A percentile compares a stretch with the other conserved stretches of the same genome.
Evolutionary conservation across 352 stramenopile species (phyloP).

Genomic region (Globisporangium cylindrosporum): DNA sequence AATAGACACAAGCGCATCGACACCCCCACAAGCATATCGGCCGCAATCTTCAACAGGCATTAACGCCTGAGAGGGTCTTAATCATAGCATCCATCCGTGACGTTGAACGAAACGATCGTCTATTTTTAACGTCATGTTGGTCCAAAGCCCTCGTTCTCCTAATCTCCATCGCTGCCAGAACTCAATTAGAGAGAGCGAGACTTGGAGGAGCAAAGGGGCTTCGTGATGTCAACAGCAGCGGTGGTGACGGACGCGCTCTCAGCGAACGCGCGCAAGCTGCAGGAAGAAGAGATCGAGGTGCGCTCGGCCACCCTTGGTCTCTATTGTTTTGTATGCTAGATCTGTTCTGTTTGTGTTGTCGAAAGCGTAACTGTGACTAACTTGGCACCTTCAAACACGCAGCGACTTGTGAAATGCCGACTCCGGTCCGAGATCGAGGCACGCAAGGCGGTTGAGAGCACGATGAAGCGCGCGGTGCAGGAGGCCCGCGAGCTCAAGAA

Average conservation of each 20-base stretch:
- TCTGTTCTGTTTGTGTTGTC: neutral
- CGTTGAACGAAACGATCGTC: neutral
- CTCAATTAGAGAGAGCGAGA: neutral
- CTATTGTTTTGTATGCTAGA: neutral
- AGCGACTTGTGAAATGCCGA: conserved; percentile 77
- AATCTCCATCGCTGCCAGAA: no score
- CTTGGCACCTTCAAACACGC: neutral
- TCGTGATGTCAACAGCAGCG: neutral
- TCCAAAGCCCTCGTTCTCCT: neutral
- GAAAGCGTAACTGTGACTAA: neutral
- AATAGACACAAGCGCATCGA: neutral
- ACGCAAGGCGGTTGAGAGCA: conserved; percentile 63
- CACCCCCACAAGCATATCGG: neutral
- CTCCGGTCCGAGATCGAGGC: conserved; percentile 71
- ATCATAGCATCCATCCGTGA: neutral
- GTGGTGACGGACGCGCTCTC: conserved; percentile 25
- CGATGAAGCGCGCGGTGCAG: conserved; percentile 73
- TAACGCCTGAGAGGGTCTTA: neutral
- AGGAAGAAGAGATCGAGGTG: conserved; percentile 67
- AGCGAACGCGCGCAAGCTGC: conserved; percentile 46
- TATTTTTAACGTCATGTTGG: neutral
- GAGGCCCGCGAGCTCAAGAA: conserved; percentile 76
- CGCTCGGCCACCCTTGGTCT: neutral
- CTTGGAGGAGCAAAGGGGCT: neutral
- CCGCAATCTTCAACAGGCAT: neutral